Evolutionary conservation across 2,329 filamentous ascomycete species (phyloP), one percentile per base, ranked within the genome.

Genomic region (Fusarium staphyleae): DNA sequence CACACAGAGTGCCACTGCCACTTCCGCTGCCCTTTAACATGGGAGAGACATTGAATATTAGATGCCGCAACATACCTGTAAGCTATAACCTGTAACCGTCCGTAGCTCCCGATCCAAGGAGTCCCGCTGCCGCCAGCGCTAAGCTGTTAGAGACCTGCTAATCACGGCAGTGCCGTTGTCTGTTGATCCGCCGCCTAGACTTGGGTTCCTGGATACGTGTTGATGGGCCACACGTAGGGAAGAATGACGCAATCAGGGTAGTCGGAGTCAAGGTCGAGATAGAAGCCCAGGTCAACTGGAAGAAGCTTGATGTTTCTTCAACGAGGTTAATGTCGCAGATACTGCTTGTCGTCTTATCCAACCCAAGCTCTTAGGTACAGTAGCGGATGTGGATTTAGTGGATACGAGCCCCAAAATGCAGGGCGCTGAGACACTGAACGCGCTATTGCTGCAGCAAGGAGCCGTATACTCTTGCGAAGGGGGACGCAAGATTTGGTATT

Each of bases 131-230:
- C 41, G 37, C 55, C 49, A 62, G 61, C 63, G 53, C 65, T 66
- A 67, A 67, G 49, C 29, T 54, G 18, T 51, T 48, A 60, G 55
- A 43, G 42, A 57, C 48, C 44, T 56, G 40, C 61, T 67, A 67
- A 62, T 67, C 54, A 62, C 65, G 65, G 65, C 52, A 63, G 56
- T 63, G 61, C 63, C 65, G 65, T 66, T 62, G 63, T 66, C 52
- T 52, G 65, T 53, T 53, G 30, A 55, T 57, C 52, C 57, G 60
- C 65, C 55, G 64, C 60, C 48, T 62, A 40, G 53, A 54, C 37
- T 56, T 47, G 24, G 55, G 48, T 50, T 60, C 43, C 48, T 55
- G 45, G 55, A 41, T 39, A 44, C n/a, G n/a, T n/a, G n/a, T 58
- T 24, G 52, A 49, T 33, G 41, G 45, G 55, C 43, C 53, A 42